phyloP scores from a whole-genome alignment of 1,284 basidiomycete species.

The Boletellus dicymbophilus region DNA sequence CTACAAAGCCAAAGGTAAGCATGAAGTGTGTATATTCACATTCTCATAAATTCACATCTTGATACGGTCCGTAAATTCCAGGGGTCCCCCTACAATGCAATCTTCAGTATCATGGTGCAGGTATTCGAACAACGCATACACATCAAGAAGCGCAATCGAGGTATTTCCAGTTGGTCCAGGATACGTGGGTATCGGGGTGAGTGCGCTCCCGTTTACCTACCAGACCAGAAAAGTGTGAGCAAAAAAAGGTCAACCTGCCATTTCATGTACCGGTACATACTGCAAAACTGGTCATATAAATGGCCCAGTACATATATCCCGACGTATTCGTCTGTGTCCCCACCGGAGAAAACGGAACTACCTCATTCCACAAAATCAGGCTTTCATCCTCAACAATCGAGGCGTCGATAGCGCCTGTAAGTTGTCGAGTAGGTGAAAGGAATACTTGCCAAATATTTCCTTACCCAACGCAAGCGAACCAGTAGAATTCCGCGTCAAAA shows the following conservation, averaged over 20 bases:
- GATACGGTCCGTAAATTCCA: conserved; percentile 81
- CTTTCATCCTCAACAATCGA: conserved; percentile 62
- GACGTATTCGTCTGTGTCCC: conserved; percentile 55
- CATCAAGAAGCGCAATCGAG: conserved; percentile 77
- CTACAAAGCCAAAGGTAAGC: conserved; percentile 37
- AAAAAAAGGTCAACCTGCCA: background rate
- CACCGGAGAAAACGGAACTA: conserved; percentile 71
- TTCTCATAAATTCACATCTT: conserved; percentile 57
- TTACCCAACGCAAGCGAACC: conserved; percentile 68
- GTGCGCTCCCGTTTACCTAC: conserved; percentile 61
- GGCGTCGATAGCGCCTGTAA: conserved; percentile 67
- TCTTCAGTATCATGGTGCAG: conserved; percentile 2
- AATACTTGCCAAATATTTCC: conserved; percentile 8
- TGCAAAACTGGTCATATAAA: conserved; percentile 61
- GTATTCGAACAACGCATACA: conserved; percentile 45
- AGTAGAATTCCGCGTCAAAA: conserved; percentile 54
- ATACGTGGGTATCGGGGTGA: conserved; percentile 70
- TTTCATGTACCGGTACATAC: conserved; percentile 38
- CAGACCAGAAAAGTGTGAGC: conserved; percentile 5
- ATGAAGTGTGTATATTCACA: background rate
- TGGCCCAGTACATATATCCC: conserved; percentile 82
- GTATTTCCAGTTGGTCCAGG: conserved; percentile 52
- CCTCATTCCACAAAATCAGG: conserved; percentile 69
- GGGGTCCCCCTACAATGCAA: conserved; percentile 60
- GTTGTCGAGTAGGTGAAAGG: conserved; percentile 4